A percentile compares a stretch with the other conserved stretches of the same genome.
These are phyloP conservation scores for Colletotrichum siamense DNA, from an alignment of 2,329 filamentous ascomycete species.

Conservation along the genomic window DNA sequence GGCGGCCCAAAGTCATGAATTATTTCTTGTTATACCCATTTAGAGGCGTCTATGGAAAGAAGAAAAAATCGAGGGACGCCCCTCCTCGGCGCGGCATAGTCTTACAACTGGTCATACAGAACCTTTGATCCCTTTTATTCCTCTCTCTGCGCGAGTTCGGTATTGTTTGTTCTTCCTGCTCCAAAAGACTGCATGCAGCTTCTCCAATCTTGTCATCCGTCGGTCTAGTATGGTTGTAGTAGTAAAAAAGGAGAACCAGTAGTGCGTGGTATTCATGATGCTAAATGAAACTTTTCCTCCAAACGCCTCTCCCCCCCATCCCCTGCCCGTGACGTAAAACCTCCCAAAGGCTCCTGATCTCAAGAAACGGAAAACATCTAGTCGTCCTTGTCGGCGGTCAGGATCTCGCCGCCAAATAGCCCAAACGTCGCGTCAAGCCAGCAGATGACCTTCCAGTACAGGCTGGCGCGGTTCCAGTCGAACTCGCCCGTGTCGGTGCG, in stretches of 20 bases:
- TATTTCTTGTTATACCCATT: conserved; percentile 21
- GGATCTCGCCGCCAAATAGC: conserved; percentile 64
- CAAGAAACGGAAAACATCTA: conserved; percentile 27
- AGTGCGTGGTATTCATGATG: conserved; percentile 10
- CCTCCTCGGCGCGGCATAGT: neutral
- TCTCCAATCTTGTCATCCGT: neutral
- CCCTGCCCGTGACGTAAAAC: neutral
- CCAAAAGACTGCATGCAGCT: neutral
- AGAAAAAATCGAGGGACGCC: neutral
- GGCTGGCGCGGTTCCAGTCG: conserved; percentile 72
- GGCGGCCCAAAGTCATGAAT: conserved; percentile 1
- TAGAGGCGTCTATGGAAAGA: conserved; percentile 8
- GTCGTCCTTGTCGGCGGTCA: conserved; percentile 64
- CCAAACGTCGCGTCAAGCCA: conserved; percentile 64
- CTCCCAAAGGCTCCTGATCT: neutral
- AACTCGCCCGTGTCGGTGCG: conserved; percentile 76
- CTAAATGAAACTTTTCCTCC: neutral
- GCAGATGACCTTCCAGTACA: conserved; percentile 73
- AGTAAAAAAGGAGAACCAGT: neutral
- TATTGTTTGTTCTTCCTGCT: neutral
- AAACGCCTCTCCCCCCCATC: neutral
- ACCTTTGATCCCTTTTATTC: neutral
- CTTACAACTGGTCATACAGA: conserved; percentile 3
- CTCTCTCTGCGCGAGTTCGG: no score
- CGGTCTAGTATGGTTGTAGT: neutral